phyloP scores from a whole-genome alignment of 768 basidiomycete genomes.

The Pleurotus ostreatus region DNA sequence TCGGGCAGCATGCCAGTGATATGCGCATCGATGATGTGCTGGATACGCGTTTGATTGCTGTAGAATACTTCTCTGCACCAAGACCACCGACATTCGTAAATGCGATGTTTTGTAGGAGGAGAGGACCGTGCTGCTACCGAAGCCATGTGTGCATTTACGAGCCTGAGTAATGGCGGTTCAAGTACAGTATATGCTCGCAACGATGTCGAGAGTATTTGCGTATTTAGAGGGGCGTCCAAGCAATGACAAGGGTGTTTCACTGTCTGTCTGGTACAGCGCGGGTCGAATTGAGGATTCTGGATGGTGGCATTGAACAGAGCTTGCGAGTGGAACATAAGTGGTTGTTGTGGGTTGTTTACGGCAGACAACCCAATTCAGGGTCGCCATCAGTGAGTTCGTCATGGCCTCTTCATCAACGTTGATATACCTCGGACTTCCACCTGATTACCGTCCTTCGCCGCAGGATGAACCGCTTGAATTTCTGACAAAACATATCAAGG shows the following conservation, averaged over 20 bases:
- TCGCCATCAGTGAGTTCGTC: too few species aligned
- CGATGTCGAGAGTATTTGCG: too few species aligned
- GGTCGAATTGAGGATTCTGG: too few species aligned
- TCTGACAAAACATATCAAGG: constrained; percentile 36
- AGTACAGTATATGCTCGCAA: too few species aligned
- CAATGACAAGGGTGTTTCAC: too few species aligned
- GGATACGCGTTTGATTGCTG: constrained; percentile 31
- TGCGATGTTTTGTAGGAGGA: neutral
- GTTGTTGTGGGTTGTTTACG: too few species aligned
- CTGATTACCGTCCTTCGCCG: constrained; percentile 60
- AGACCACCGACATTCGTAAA: constrained; percentile 41
- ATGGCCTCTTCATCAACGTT: constrained; percentile 29
- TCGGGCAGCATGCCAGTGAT: constrained; percentile 40
- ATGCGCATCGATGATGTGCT: constrained; percentile 48
- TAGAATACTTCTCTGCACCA: constrained; percentile 46
- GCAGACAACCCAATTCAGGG: too few species aligned
- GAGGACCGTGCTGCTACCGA: neutral
- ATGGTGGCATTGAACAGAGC: too few species aligned
- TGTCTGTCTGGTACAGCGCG: too few species aligned
- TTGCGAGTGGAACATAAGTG: too few species aligned
- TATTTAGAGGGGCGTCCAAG: too few species aligned
- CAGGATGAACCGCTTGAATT: constrained; percentile 56
- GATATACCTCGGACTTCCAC: constrained; percentile 55
- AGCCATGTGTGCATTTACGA: neutral
- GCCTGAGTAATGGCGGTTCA: neutral